Conservation (phyloP, 2,329 filamentous ascomycete species). For the Ascochyta fabae region DNA sequence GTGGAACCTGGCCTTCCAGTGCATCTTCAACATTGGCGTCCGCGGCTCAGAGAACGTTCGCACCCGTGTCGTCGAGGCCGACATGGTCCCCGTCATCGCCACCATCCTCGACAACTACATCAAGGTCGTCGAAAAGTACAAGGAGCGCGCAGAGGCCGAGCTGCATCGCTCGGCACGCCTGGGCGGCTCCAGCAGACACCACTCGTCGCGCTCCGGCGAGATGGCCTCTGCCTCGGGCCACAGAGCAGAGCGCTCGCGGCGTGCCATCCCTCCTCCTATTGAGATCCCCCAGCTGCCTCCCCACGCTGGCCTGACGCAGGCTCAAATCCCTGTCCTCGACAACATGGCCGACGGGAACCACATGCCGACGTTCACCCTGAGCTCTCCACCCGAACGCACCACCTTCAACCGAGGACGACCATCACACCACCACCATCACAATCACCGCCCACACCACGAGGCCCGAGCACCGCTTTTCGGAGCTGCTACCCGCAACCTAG, state of each 20-base stretch:
- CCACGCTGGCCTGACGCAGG: slow-evolving; percentile 42
- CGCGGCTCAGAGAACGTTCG: slow-evolving; percentile 92
- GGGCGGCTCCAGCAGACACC: slow-evolving; percentile 47
- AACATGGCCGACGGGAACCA: slow-evolving; percentile 66
- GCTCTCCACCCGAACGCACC: slow-evolving; percentile 74
- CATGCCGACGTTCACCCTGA: slow-evolving; percentile 68
- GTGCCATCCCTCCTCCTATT: slow-evolving; percentile 85
- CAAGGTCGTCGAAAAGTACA: slow-evolving; percentile 90
- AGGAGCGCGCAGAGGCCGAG: slow-evolving; percentile 83
- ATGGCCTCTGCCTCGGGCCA: slow-evolving; percentile 35
- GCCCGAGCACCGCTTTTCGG: slow-evolving; percentile 43
- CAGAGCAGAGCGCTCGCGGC: slow-evolving; percentile 60
- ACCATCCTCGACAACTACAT: slow-evolving; percentile 99
- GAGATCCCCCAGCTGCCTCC: slow-evolving; percentile 69
- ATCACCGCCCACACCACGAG: slow-evolving; percentile 54
- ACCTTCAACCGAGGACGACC: slow-evolving; percentile 65
- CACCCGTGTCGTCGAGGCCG: slow-evolving; percentile 94
- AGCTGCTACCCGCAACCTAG: slow-evolving; percentile 52
- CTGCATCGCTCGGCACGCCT: slow-evolving; percentile 65
- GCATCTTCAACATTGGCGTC: slow-evolving; percentile 98
- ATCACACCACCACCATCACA: slow-evolving; percentile 57
- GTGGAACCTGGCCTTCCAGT: slow-evolving; percentile 99
- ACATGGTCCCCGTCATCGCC: slow-evolving; percentile 98
- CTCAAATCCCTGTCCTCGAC: slow-evolving; percentile 50
- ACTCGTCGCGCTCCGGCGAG: slow-evolving; percentile 51